Percentiles rank a stretch among this genome's conserved stretches.
These are phyloP conservation scores for Fraxinus cuspidata DNA, from an alignment of 257 asterid genomes.

Conservation along the genomic window DNA sequence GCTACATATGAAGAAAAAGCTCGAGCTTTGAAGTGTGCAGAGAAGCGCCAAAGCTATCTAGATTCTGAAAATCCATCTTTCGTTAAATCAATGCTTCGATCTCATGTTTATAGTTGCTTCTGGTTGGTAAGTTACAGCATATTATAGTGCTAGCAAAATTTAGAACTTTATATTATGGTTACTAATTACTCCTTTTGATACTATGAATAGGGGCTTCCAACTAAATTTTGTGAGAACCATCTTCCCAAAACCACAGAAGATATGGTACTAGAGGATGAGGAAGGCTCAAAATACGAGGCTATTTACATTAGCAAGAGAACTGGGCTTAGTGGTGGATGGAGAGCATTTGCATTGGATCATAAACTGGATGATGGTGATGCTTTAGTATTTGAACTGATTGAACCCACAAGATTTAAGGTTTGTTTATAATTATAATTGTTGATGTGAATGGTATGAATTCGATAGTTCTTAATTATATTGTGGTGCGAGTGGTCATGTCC, in stretches of 20 bases:
- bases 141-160: neutral
- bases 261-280: constrained; percentile 67
- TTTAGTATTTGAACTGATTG: constrained; percentile 65
- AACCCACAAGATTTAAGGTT: constrained; percentile 81
- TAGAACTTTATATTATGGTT: too few species aligned
- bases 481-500: too few species aligned
- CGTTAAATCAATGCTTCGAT: constrained; percentile 81
- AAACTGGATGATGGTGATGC: constrained; percentile 95
- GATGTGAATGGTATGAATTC: too few species aligned
- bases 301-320: constrained; percentile 64
- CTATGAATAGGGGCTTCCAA: constrained; percentile 73
- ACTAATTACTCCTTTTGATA: neutral
- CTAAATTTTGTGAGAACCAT: constrained; percentile 56
- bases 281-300: constrained; percentile 61
- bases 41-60: constrained; percentile 58
- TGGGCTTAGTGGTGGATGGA: constrained; percentile 97
- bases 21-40: constrained; percentile 58
- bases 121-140: constrained; percentile 75
- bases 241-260: constrained; percentile 62
- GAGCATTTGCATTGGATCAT: constrained; percentile 90
- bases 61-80: constrained; percentile 29
- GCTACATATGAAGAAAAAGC: constrained; percentile 65
- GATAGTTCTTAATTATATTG: too few species aligned
- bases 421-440: too few species aligned
- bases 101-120: constrained; percentile 95